phyloP scores from a whole-genome alignment of 768 basidiomycete species.

The Rhizopogon sp. region DNA sequence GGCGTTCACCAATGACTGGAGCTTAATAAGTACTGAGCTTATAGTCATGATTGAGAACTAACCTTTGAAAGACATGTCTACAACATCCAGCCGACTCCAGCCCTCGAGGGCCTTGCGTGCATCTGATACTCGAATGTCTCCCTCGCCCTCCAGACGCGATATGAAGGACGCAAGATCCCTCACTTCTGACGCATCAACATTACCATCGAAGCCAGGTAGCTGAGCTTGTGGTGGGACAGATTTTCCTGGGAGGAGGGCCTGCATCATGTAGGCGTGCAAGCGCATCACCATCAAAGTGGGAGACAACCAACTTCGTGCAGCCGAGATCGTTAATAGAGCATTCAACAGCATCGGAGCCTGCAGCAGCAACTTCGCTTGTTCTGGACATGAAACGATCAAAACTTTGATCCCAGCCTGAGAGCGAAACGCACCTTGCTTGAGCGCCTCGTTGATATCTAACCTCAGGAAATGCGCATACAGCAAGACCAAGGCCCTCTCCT shows the following conservation, averaged over 20 bases:
- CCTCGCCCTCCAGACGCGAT: constrained; percentile 43
- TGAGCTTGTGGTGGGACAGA: constrained; percentile 53
- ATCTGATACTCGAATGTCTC: constrained; percentile 30
- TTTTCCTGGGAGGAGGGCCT: constrained; percentile 69
- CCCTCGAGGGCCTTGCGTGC: constrained; percentile 54
- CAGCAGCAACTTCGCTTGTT: constrained; percentile 66
- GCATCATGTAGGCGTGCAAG: constrained; percentile 76
- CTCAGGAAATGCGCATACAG: constrained; percentile 85
- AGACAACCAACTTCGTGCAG: constrained; percentile 85
- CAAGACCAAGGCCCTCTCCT: constrained; percentile 59
- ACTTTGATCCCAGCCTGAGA: neutral
- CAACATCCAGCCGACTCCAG: constrained; percentile 76
- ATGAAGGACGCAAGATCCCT: constrained; percentile 43
- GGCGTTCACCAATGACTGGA: constrained; percentile 84
- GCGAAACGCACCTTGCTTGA: constrained; percentile 58
- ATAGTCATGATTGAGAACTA: constrained; percentile 7
- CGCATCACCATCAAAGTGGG: constrained; percentile 78
- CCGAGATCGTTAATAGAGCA: constrained; percentile 76
- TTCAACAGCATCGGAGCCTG: constrained; percentile 69
- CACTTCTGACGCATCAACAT: constrained; percentile 29
- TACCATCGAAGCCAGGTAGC: constrained; percentile 64
- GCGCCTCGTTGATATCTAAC: constrained; percentile 42
- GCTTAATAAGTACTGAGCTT: constrained; percentile 3
- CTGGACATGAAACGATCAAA: constrained; percentile 33
- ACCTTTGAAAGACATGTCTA: constrained; percentile 87